Percentiles rank a stretch among this genome's conserved stretches.
phyloP scores from a whole-genome alignment of 2,329 filamentous ascomycete species.

The Aspergillus udagawae region DNA sequence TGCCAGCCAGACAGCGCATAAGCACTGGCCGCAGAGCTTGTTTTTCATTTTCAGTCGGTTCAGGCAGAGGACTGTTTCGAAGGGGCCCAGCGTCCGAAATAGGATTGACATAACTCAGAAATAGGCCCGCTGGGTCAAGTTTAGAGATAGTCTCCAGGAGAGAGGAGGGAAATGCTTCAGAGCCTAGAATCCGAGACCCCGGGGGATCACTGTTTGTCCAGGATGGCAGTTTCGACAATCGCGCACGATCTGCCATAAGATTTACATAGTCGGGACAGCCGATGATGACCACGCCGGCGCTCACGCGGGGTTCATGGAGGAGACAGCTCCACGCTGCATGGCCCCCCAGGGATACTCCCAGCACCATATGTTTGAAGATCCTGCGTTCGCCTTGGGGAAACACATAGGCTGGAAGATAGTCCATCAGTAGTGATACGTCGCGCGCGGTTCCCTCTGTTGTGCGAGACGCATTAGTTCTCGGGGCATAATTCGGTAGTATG shows the following conservation, averaged over 20 bases:
- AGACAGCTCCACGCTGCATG: conserved; percentile 83
- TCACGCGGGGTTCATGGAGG: conserved; percentile 72
- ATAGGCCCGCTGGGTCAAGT: conserved; percentile 70
- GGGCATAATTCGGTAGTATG: background rate
- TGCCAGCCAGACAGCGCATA: conserved; percentile 43
- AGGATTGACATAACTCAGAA: conserved; percentile 54
- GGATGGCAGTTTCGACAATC: conserved; percentile 61
- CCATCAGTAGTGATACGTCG: conserved; percentile 74
- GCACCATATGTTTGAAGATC: conserved; percentile 63
- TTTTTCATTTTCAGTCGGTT: conserved; percentile 42
- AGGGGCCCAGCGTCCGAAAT: conserved; percentile 18
- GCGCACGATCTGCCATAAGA: conserved; percentile 75
- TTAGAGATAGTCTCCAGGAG: conserved; percentile 61
- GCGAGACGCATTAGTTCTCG: background rate
- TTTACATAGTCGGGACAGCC: conserved; percentile 85
- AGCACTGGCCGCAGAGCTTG: conserved; percentile 42
- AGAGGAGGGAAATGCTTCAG: conserved; percentile 67
- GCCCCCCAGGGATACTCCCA: conserved; percentile 82
- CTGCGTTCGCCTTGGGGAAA: conserved; percentile 50
- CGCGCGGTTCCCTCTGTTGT: conserved; percentile 58
- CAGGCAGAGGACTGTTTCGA: conserved; percentile 30
- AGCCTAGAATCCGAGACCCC: conserved; percentile 67
- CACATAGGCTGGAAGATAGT: conserved; percentile 72
- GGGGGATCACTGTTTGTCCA: conserved; percentile 55
- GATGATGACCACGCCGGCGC: conserved; percentile 73